Evolutionary conservation across 495 filamentous ascomycete genomes (phyloP).

Genomic region (Trichoderma erinaceum): DNA sequence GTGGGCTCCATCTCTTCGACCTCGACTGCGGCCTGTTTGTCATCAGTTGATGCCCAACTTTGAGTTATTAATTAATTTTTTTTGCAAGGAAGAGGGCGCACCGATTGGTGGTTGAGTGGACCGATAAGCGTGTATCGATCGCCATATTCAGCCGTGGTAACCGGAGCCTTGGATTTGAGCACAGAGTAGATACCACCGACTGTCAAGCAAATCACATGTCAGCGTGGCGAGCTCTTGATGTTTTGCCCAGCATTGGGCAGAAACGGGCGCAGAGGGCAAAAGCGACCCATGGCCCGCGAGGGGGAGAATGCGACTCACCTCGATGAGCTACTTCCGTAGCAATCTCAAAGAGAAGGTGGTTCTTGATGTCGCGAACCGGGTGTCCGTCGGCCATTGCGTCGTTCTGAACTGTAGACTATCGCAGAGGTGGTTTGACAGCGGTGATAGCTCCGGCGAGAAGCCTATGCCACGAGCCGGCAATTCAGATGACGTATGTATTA

Average conservation of each 20-base stretch:
- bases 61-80: slow-evolving; percentile 10
- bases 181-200: slow-evolving; percentile 99
- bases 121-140: slow-evolving; percentile 94
- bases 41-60: slow-evolving; percentile 11
- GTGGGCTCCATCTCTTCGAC: slow-evolving; percentile 86
- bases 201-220: slow-evolving; percentile 28
- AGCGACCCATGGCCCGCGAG: neutral
- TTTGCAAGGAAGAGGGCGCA: slow-evolving; percentile 35
- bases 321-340: slow-evolving; percentile 96
- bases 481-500: slow-evolving; percentile 11
- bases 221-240: slow-evolving; percentile 6
- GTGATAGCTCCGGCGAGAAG: slow-evolving; percentile 6
- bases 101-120: slow-evolving; percentile 83
- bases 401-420: neutral
- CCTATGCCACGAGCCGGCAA: neutral
- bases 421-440: neutral
- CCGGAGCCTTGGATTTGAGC: slow-evolving; percentile 95
- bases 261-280: neutral
- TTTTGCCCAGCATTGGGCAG: neutral
- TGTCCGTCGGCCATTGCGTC: slow-evolving; percentile 30
- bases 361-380: slow-evolving; percentile 42
- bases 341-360: slow-evolving; percentile 75
- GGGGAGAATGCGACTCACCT: slow-evolving; percentile 44
- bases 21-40: slow-evolving; percentile 75
- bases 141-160: slow-evolving; percentile 97